Evolutionary conservation across 2,329 filamentous ascomycete species (phyloP).

Genomic region (Tolypocladium nubicola): DNA sequence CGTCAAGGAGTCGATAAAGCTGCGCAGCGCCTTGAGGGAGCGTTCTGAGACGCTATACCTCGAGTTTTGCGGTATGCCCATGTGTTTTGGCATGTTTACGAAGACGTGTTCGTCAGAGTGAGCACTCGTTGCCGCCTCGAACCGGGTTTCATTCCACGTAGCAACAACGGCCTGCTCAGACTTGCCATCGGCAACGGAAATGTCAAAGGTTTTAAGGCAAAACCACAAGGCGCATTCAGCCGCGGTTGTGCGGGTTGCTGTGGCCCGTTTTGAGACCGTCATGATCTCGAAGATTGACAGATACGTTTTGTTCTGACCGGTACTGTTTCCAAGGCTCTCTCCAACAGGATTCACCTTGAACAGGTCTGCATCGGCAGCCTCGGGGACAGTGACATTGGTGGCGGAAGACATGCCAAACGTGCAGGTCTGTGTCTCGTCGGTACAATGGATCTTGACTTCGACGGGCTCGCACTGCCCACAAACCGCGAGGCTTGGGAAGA

Average conservation of each 20-base stretch:
- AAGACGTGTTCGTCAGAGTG: conserved; percentile 21
- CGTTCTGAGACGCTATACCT: conserved; percentile 20
- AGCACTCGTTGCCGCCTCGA: conserved; percentile 13
- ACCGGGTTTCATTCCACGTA: conserved; percentile 18
- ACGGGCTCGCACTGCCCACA: conserved; percentile 20
- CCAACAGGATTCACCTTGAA: conserved; percentile 18
- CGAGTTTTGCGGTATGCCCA: conserved; percentile 14
- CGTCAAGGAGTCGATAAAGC: conserved; percentile 21
- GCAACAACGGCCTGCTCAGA: conserved; percentile 11
- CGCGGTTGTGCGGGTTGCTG: conserved; percentile 10
- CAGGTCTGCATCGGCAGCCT: conserved; percentile 10
- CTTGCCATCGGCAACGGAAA: conserved; percentile 17
- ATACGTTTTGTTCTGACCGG: conserved; percentile 13
- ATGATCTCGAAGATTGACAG: conserved; percentile 25
- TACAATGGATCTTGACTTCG: conserved; percentile 8
- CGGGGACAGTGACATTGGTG: conserved; percentile 14
- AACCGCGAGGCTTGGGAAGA: conserved; percentile 23
- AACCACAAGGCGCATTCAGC: conserved; percentile 26
- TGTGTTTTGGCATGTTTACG: conserved; percentile 15
- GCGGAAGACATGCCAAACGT: conserved; percentile 17
- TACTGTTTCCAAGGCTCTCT: conserved; percentile 2
- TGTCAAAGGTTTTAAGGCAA: conserved; percentile 21
- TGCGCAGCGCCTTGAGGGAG: conserved; percentile 17
- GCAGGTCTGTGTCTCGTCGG: conserved; percentile 13
- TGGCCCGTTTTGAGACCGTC: conserved; percentile 13